Evolutionary conservation across 108 stramenopile species (phyloP).

Genomic region (Nitzschia sp.): DNA sequence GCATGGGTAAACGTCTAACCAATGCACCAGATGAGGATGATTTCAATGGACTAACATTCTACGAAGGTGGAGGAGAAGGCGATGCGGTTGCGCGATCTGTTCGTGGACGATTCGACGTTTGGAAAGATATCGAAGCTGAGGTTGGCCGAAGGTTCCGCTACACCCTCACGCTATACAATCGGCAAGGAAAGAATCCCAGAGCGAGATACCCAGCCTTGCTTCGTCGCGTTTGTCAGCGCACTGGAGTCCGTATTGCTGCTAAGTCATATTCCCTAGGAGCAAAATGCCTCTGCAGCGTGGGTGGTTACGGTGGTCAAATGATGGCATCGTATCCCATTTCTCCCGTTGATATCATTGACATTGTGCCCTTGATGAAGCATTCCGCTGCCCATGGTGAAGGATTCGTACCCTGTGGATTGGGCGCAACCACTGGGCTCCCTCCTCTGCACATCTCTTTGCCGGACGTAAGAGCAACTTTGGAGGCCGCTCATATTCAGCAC

Average conservation of each 20-base stretch:
- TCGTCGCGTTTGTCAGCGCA: constrained; percentile 87
- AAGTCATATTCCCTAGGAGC: constrained; percentile 68
- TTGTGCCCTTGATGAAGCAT: constrained; percentile 92
- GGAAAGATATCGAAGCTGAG: constrained; percentile 80
- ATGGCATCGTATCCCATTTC: constrained; percentile 74
- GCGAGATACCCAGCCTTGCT: constrained; percentile 68
- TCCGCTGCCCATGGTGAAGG: constrained; percentile 70
- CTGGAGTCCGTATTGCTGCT: constrained; percentile 83
- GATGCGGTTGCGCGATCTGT: constrained; percentile 31
- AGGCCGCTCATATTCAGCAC: constrained; percentile 66
- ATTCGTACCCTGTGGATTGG: constrained; percentile 64
- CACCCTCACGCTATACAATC: constrained; percentile 68
- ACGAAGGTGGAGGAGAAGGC: constrained; percentile 43
- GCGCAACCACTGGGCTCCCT: constrained; percentile 39
- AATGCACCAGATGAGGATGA: constrained; percentile 57
- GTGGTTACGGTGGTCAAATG: constrained; percentile 37
- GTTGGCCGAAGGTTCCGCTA: constrained; percentile 76
- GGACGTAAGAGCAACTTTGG: constrained; percentile 77
- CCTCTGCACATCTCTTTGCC: constrained; percentile 76
- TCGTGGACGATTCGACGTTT: constrained; percentile 56
- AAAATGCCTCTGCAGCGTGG: constrained; percentile 67
- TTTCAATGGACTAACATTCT: constrained; percentile 46
- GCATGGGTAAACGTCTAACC: constrained; percentile 35
- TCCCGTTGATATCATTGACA: constrained; percentile 77
- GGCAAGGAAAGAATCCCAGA: constrained; percentile 25